Evolutionary conservation across 371 early-diverging fungal genomes (phyloP).

Genomic region (Mortierella sp.): DNA sequence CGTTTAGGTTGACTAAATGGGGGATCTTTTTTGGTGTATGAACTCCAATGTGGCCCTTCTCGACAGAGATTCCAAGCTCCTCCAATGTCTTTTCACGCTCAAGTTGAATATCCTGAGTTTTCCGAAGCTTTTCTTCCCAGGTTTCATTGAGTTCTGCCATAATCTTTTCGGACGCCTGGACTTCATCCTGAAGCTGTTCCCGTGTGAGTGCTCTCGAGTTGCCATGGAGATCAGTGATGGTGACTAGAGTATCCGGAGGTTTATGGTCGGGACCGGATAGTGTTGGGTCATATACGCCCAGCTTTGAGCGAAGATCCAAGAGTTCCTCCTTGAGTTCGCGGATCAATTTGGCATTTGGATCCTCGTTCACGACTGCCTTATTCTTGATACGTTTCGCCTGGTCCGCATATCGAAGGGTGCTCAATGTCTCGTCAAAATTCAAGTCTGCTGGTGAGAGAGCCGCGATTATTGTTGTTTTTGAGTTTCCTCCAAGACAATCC

Average conservation of each 20-base stretch:
- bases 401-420: slow-evolving; percentile 96
- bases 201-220: slow-evolving; percentile 63
- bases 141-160: slow-evolving; percentile 83
- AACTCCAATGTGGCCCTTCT: slow-evolving; percentile 81
- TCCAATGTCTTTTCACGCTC: slow-evolving; percentile 82
- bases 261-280: slow-evolving; percentile 46
- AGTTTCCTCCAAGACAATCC: slow-evolving; percentile 93
- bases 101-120: slow-evolving; percentile 78
- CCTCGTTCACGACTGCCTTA: slow-evolving; percentile 93
- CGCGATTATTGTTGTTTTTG: slow-evolving; percentile 94
- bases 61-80: slow-evolving; percentile 84
- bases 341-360: slow-evolving; percentile 86
- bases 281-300: slow-evolving; percentile 72
- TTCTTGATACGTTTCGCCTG: slow-evolving; percentile 94
- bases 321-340: slow-evolving; percentile 91
- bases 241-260: slow-evolving; percentile 49
- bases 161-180: slow-evolving; percentile 89
- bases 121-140: slow-evolving; percentile 87
- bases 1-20: slow-evolving; percentile 90
- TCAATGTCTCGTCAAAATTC: slow-evolving; percentile 87
- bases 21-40: slow-evolving; percentile 87
- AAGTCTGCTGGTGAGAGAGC: slow-evolving; percentile 83
- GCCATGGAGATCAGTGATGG: slow-evolving; percentile 63
- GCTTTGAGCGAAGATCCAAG: slow-evolving; percentile 68
- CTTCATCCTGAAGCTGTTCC: slow-evolving; percentile 79